phyloP scores from a whole-genome alignment of 2,329 filamentous ascomycete genomes.

The Gliomastix tumulicola region DNA sequence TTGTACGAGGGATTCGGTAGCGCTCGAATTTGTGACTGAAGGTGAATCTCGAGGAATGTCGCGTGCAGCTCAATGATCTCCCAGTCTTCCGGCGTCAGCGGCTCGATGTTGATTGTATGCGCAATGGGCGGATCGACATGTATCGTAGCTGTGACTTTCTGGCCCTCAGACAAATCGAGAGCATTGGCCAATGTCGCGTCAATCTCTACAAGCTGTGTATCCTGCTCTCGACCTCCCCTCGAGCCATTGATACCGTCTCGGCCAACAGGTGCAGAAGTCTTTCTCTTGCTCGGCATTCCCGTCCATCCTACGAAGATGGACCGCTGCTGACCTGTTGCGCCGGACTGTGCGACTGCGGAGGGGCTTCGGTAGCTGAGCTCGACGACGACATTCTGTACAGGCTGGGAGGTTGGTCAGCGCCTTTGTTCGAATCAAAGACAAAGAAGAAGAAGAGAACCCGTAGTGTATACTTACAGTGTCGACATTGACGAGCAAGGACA shows the following conservation, averaged over 20 bases:
- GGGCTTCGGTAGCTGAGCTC: slow-evolving; percentile 69
- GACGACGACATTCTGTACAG: slow-evolving; percentile 92
- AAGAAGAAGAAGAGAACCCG: neutral
- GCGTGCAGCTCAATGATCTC: slow-evolving; percentile 98
- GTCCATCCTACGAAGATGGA: slow-evolving; percentile 94
- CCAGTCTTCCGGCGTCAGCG: slow-evolving; percentile 92
- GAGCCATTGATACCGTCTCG: slow-evolving; percentile 63
- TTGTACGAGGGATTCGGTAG: slow-evolving; percentile 76
- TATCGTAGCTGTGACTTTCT: slow-evolving; percentile 64
- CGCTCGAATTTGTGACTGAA: slow-evolving; percentile 86
- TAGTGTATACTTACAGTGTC: slow-evolving; percentile 68
- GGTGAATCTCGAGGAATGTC: slow-evolving; percentile 88
- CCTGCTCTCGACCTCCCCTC: slow-evolving; percentile 62
- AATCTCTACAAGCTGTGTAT: slow-evolving; percentile 72
- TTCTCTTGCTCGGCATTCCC: slow-evolving; percentile 91
- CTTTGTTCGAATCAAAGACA: neutral
- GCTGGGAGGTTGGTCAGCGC: slow-evolving; percentile 38
- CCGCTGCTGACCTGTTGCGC: slow-evolving; percentile 43
- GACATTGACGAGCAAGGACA: slow-evolving; percentile 77
- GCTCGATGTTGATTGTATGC: slow-evolving; percentile 95
- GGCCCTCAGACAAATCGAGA: slow-evolving; percentile 71
- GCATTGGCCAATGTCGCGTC: slow-evolving; percentile 77
- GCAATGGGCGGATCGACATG: slow-evolving; percentile 87
- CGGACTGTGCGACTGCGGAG: slow-evolving; percentile 36
- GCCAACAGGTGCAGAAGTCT: slow-evolving; percentile 63